Base-by-base conservation (phyloP, 305 asterid genomes). In the Withania somnifera region DNA sequence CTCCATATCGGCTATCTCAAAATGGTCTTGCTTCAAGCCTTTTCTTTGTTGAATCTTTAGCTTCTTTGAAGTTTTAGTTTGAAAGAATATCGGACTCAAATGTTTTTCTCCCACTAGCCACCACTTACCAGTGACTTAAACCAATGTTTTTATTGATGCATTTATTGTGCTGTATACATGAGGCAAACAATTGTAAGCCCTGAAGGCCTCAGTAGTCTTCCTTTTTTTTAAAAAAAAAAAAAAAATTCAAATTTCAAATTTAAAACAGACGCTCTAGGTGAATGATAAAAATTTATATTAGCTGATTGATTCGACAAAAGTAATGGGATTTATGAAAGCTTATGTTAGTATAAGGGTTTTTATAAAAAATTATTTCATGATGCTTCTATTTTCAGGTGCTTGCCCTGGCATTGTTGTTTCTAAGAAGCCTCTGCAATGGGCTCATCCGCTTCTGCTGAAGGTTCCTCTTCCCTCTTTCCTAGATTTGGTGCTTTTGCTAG, bases 1-100 rank as follows among this genome's bases (percentile, higher is more conserved):
- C 86, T 76, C 82, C 92, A 77, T 66, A 89, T 88, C 80, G 82
- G 69, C 88, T 82, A 56, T 83, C 88, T 67, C 85, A 69, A 78
- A 82, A 75, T 64, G 89, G 91, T 87, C 26, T 42, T 17, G 5
- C 34, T 75, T 4, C 60, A 20, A 54, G 38, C 36, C 71, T 8
- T 28, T 67, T 30, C 28, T 50, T n/a, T 45, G 53, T n/a, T 5
- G 24, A 51, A 50, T 24, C 26, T 36, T 83, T 20, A 11, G 9
- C 19, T 9, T n/a, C 38, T n/a, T 77, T 58, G 17, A 34, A 34
- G 15, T 17, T 34, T 0, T 34, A 66, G 50, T 9, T 66, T 34
- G 51, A 66, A n/a, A 17, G 28, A 7, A 34, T 64, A 34, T 32
- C 15, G 11, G 7, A 64, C n/a, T 17, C 15, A n/a, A 34, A 34